These are phyloP conservation scores for Paramecium primaurelia DNA, from an alignment of 73 alveolate genomes.

Conservation along the genomic window DNA sequence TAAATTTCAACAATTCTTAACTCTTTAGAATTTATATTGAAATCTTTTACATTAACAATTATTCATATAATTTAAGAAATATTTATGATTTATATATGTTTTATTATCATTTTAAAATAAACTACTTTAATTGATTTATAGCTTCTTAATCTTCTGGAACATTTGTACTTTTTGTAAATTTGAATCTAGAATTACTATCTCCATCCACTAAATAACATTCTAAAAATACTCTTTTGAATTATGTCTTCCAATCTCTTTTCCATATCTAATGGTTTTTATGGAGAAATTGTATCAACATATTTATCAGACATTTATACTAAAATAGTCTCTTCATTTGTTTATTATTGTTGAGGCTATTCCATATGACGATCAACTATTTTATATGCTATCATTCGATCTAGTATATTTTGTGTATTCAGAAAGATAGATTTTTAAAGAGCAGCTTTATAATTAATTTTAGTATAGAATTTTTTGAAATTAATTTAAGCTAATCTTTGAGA, in stretches of 20 bases:
- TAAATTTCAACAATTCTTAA: too few relatives aligned
- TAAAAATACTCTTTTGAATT: not conserved
- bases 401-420: slow-evolving; percentile 24
- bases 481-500: slow-evolving; percentile 42
- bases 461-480: slow-evolving; percentile 38
- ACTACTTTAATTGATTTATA: not conserved
- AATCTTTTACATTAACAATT: too few relatives aligned
- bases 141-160: not conserved
- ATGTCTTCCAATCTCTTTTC: slow-evolving; percentile 14
- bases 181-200: slow-evolving; percentile 26
- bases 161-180: not conserved
- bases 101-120: not conserved
- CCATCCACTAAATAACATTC: not conserved
- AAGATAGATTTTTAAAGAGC: slow-evolving; percentile 51
- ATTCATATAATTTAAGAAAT: not conserved
- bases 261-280: not conserved
- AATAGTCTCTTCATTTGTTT: not conserved
- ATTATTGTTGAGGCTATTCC: not conserved
- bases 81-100: not conserved
- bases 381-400: slow-evolving; percentile 38
- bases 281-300: not conserved
- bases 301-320: not conserved
- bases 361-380: not conserved
- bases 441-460: slow-evolving; percentile 34
- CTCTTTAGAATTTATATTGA: not conserved